Conservation (phyloP, 331 rosid species). For the Quercus tomentella region DNA sequence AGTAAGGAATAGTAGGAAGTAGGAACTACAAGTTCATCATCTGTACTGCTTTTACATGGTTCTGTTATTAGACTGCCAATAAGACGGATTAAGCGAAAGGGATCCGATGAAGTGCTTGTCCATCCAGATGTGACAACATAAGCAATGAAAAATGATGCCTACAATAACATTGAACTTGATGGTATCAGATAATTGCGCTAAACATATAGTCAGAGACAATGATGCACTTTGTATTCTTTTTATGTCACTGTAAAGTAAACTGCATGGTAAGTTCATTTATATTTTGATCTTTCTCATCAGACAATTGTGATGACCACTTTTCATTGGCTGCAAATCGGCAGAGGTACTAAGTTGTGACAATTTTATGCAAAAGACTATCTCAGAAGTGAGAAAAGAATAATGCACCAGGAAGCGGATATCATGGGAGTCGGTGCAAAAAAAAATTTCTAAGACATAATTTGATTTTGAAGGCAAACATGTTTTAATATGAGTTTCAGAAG, state of each 20-base stretch:
- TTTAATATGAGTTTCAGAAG: no score
- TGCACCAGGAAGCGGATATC: no score
- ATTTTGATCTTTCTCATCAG: no score
- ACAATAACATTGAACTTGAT: constrained; percentile 9
- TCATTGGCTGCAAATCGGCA: no score
- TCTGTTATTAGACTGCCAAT: constrained; percentile 48
- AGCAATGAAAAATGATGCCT: constrained; percentile 93
- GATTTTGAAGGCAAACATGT: no score
- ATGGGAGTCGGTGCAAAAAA: no score
- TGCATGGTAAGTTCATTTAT: no score
- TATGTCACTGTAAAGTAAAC: not conserved
- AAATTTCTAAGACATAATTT: no score
- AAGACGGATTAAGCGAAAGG: constrained; percentile 59
- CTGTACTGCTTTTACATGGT: constrained; percentile 38
- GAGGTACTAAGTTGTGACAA: no score
- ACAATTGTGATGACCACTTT: no score
- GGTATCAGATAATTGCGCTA: not conserved
- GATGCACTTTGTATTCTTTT: not conserved
- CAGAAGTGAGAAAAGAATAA: no score
- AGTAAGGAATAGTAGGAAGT: constrained; percentile 45
- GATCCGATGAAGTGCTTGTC: constrained; percentile 80
- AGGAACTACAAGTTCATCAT: constrained; percentile 68
- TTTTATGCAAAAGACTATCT: no score
- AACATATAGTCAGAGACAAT: not conserved
- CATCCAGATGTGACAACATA: constrained; percentile 94